Evolutionary conservation across 805 yeast genomes (phyloP).

Genomic region (Starmerella vaccinii): DNA sequence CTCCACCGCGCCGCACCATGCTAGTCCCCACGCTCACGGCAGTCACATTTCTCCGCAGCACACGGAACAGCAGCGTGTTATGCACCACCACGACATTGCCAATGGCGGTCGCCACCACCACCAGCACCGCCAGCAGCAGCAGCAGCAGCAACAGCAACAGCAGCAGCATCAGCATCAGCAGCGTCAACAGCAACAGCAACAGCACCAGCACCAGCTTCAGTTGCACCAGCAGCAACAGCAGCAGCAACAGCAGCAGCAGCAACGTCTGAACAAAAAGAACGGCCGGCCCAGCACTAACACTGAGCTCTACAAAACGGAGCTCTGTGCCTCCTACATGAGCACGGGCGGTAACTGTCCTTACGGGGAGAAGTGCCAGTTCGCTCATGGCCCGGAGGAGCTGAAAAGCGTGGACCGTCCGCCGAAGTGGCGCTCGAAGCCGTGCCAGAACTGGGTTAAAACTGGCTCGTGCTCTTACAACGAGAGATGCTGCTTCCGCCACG

Average conservation of each 20-base stretch:
- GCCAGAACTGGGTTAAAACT: conserved; percentile 74
- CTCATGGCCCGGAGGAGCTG: conserved; percentile 75
- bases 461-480: conserved; percentile 83
- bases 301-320: conserved; percentile 77
- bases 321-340: conserved; percentile 67
- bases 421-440: conserved; percentile 84
- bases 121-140: conserved; percentile 3
- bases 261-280: conserved; percentile 25
- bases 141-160: conserved; percentile 13
- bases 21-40: background rate
- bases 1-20: background rate
- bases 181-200: background rate
- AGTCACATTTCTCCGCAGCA: conserved; percentile 2
- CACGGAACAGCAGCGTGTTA: background rate
- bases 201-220: conserved; percentile 11
- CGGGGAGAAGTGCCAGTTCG: conserved; percentile 87
- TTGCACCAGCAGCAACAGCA: conserved; percentile 13
- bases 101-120: background rate
- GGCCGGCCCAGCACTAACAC: conserved; percentile 38
- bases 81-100: conserved; percentile 4
- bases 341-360: conserved; percentile 70
- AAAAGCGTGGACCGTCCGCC: conserved; percentile 61
- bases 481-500: conserved; percentile 84
- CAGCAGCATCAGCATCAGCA: conserved; percentile 1
- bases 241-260: conserved; percentile 11